These are phyloP conservation scores for Globisporangium heterothallicum DNA, from an alignment of 352 stramenopile genomes.

Conservation along the genomic window DNA sequence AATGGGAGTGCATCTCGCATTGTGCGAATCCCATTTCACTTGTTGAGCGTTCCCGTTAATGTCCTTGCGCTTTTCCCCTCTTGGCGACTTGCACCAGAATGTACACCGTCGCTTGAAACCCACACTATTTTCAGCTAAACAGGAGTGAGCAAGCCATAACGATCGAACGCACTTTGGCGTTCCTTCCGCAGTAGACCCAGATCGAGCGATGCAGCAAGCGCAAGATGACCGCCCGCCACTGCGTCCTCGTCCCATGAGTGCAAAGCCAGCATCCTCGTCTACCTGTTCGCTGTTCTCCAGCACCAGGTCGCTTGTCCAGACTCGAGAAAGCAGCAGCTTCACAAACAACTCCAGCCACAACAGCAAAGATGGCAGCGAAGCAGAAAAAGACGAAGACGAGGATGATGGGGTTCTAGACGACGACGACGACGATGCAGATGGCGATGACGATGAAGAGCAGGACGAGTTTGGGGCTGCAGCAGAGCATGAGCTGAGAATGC, in stretches of 20 bases:
- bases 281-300: slow-evolving; percentile 1
- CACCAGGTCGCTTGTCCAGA: not conserved
- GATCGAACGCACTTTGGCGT: no score
- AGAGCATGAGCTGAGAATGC: slow-evolving; percentile 7
- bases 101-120: no score
- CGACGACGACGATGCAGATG: slow-evolving; percentile 27
- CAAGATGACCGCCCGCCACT: slow-evolving; percentile 9
- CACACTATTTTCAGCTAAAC: no score
- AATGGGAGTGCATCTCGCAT: no score
- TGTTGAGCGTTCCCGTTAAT: no score
- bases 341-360: not conserved
- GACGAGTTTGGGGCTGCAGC: slow-evolving; percentile 35
- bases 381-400: slow-evolving; percentile 14
- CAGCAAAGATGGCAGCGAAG: not conserved
- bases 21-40: no score
- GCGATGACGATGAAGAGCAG: slow-evolving; percentile 8
- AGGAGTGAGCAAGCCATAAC: no score
- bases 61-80: no score
- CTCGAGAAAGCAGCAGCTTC: not conserved
- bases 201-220: slow-evolving; percentile 5
- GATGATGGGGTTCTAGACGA: slow-evolving; percentile 27
- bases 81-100: no score
- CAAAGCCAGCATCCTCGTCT: slow-evolving; percentile 17
- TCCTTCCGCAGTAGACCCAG: no score
- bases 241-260: slow-evolving; percentile 40